A percentile compares a stretch with the other conserved stretches of the same genome.
These are phyloP conservation scores for Amaranthus hypochondriacus DNA, from an alignment of 148 eudicot genomes.

Conservation along the genomic window DNA sequence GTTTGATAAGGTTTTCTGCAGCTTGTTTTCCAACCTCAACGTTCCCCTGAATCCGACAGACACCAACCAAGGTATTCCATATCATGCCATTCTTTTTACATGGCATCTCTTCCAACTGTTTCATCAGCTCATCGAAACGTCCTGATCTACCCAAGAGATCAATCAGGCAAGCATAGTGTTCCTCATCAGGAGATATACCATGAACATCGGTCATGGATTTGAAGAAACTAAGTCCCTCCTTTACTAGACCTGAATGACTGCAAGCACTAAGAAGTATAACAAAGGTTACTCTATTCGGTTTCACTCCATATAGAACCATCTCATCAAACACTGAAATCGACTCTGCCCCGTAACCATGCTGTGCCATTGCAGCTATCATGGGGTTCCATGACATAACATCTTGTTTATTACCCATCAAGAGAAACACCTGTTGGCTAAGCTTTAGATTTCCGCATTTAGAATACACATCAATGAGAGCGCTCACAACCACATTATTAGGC, in stretches of 20 bases:
- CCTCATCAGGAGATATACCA: constrained; percentile 54
- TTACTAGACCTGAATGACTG: constrained; percentile 66
- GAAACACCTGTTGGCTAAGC: constrained; percentile 46
- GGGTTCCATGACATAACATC: constrained; percentile 69
- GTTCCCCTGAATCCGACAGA: constrained; percentile 60
- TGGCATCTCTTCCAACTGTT: constrained; percentile 51
- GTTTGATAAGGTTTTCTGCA: constrained; percentile 52
- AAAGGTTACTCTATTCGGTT: constrained; percentile 61
- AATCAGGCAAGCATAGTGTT: constrained; percentile 64
- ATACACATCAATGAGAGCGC: constrained; percentile 83
- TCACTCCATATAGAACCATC: constrained; percentile 44
- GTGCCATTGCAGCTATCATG: constrained; percentile 63
- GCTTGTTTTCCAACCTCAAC: constrained; percentile 46
- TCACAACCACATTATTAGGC: constrained; percentile 59
- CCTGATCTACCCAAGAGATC: constrained; percentile 74
- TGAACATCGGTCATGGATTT: constrained; percentile 48
- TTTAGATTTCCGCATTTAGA: constrained; percentile 63
- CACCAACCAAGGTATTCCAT: constrained; percentile 64
- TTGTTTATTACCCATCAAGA: constrained; percentile 37
- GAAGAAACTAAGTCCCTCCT: constrained; percentile 51
- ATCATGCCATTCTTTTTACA: constrained; percentile 47
- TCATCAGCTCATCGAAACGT: constrained; percentile 49
- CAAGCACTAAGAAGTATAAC: constrained; percentile 61
- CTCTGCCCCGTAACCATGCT: constrained; percentile 60
- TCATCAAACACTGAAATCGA: constrained; percentile 44